Base-by-base conservation (phyloP, 2,329 filamentous ascomycete genomes). In the Teratosphaeria destructans region DNA sequence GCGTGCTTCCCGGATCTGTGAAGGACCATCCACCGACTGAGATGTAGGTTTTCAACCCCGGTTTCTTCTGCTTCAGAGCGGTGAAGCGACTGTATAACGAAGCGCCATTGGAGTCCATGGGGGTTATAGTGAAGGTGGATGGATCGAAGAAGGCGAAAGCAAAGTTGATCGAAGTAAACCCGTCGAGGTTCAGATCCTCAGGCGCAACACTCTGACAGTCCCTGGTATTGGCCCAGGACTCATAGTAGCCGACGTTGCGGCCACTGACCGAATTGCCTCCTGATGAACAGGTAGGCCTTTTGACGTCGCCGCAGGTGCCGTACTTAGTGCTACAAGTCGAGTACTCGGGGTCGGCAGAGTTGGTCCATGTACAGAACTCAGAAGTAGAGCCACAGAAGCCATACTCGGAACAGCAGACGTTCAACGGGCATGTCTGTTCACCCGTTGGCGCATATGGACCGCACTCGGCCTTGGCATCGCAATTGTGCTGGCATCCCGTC, bases 1-100 rank as follows among this genome's bases (percentile, higher is more conserved):
- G 52, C 10, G 58, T 62, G 8, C 39, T 19, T 5, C 69, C 70
- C 11, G 65, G 63, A 52, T 74, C 70, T n/a, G 72, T 77, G 11
- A 73, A 67, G 0, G 68, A 67, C 75, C 75, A 78, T 6, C 78
- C 78, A 11, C 78, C 76, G 16, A 79, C 62, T 2, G 68, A 66
- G 37, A 78, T 71, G 63, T 66, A 75, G 3, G 69, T 68, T 59
- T 74, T 43, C 11, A 76, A 60, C 37, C 56, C 62, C 3, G 65
- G 57, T 0, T 70, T 63, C 1, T 52, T 62, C 0, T 64, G 55
- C 60, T 79, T 77, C 1, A 77, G 74, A 57, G 7, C 32, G 1
- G 62, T 64, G 43, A 61, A 55, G n/a, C 54, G 43, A 5, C 32
- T 16, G 32, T 56, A 61, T 4, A 39, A 16, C 11, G 35, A 11